Evolutionary conservation across 345 rosid genomes (phyloP), one percentile per base, ranked within the genome.

Genomic region (Sisymbrium irio): DNA sequence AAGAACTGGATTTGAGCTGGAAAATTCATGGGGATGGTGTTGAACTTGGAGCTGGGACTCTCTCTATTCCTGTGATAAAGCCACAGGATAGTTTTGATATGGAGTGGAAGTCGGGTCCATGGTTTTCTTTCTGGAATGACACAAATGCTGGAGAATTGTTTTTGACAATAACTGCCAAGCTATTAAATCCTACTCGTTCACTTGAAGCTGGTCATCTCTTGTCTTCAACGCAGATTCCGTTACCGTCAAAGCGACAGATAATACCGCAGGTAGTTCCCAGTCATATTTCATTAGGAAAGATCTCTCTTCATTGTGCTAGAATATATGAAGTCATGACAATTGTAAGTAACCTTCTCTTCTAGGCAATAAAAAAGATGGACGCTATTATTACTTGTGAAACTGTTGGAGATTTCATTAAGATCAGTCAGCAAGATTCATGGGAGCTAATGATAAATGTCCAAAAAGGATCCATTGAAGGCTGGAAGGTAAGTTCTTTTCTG

Each of bases 121-220:
- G 99, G 99, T 80, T 83, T 85, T 51, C 90, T 76, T 63, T 75
- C 3, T 87, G 89, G 92, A 82, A 76, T 74, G 88, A 93, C 73
- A 86, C 84, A 57, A 58, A 63, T 49, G 85, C 89, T 14, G 86
- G 83, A 84, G 99, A 92, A 75, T 37, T 78, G 10, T 89, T 83
- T 77, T 73, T 95, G 78, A 92, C 93, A 8, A 70, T 90, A 70
- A 78, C 81, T 54, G 62, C 88, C 40, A 82, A 77, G 82, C 88
- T 89, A 72, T 57, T 78, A 73, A 80, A 87, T 50, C 71, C 92
- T 65, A 86, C 86, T 14, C 81, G 88, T 45, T 92, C 96, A 85
- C 89, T 85, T 55, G 93, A 88, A 68, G 89, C 85, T 68, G 93
- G 96, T 69, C 99, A 95, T 84, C 65, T 83, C 45, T 58, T 95